Base-by-base conservation (phyloP, 257 asterid genomes). In the Parsonsia alboflavescens region DNA sequence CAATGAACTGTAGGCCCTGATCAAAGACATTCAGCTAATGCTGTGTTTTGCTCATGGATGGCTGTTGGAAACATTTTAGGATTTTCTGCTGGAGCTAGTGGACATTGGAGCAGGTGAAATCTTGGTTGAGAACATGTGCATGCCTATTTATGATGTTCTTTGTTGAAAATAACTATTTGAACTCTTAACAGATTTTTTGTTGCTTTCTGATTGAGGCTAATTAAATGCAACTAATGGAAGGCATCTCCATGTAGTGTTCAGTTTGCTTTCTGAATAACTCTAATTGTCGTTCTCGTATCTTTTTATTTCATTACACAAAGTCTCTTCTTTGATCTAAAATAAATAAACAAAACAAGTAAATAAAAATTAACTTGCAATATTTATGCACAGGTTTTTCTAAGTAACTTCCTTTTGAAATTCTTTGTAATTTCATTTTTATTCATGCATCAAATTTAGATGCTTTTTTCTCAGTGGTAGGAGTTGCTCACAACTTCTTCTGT, bases 61-160 rank as follows among this genome's bases (percentile, higher is more conserved):
- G 99, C 99, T 70, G 93, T 95, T 80, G 98, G 98, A 71, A 95
- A 95, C 79, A 92, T 95, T 88, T 87, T 95, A 62, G 99, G 99
- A 77, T 95, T 95, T 88, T 95, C 99, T 72, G 76, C 99, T 46
- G 99, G 99, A 76, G 90, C 99, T 50, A 95, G 98, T 77, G 99
- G 98, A 82, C 83, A 82, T 74, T 95, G 99, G 99, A 91, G 91
- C 90, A 89, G 96, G 99, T 95, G 79, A 76, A 81, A 72, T 70
- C 45, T 46, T 41, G 30, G 45, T 71, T 62, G 64, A 59, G 45
- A 44, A 41, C 48, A 68, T 39, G 22, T 53, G 10, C 33, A 45
- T 72, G 53, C 39, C 54, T 61, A 59, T 76, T 49, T 68, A 22
- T 59, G 21, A 39, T 39, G 46, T 49, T 61, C 6, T 68, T 50